Evolutionary conservation across 768 basidiomycete species (phyloP).

Genomic region (Suillus brevipes): DNA sequence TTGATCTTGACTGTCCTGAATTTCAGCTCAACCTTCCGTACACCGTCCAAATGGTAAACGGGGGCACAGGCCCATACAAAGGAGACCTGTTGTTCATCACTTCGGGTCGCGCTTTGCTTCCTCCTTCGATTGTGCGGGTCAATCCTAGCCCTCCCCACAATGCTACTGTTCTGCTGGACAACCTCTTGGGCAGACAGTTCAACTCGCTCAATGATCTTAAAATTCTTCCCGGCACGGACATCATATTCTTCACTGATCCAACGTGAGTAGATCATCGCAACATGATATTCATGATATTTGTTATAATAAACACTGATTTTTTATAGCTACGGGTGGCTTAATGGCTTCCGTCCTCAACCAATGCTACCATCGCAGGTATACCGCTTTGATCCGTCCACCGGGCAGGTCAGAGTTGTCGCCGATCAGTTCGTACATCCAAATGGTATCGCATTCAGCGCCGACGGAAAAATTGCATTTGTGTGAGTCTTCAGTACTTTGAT

Average conservation of each 20-base stretch:
- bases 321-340: constrained; percentile 62
- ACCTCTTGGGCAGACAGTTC: constrained; percentile 79
- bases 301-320: neutral
- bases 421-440: constrained; percentile 75
- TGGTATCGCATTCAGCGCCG: constrained; percentile 70
- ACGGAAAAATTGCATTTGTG: constrained; percentile 70
- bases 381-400: constrained; percentile 65
- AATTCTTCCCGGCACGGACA: constrained; percentile 63
- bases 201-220: constrained; percentile 82
- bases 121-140: constrained; percentile 64
- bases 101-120: constrained; percentile 62
- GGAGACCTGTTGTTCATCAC: constrained; percentile 60
- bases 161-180: constrained; percentile 69
- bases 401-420: constrained; percentile 69
- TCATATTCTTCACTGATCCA: constrained; percentile 75
- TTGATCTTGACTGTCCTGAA: constrained; percentile 14
- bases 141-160: constrained; percentile 67
- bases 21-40: constrained; percentile 57
- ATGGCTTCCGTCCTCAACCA: constrained; percentile 65
- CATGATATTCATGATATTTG: neutral
- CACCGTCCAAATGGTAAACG: constrained; percentile 68
- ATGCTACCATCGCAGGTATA: constrained; percentile 77
- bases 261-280: constrained; percentile 42
- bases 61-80: constrained; percentile 62
- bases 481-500: constrained; percentile 24